Percentiles rank a stretch among this genome's conserved stretches.
phyloP scores from a whole-genome alignment of 2,329 filamentous ascomycete species.

The Ampelomyces quisqualis region DNA sequence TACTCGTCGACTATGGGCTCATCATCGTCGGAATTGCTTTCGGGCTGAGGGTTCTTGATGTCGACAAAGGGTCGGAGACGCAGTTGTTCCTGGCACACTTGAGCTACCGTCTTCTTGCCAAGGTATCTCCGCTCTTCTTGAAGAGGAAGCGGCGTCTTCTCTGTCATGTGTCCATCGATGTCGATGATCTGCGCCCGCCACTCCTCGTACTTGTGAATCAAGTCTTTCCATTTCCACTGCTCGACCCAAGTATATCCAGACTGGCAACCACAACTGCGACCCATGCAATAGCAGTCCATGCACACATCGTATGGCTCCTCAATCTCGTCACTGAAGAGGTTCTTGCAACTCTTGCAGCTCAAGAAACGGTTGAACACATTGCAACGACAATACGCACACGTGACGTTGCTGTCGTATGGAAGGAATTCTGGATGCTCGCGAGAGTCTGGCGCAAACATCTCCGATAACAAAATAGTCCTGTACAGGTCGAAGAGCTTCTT shows the following conservation, averaged over 20 bases:
- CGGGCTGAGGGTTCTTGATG: slow-evolving; percentile 62
- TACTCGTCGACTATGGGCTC: slow-evolving; percentile 65
- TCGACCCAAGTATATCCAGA: slow-evolving; percentile 88
- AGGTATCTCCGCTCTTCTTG: slow-evolving; percentile 66
- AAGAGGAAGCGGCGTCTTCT: slow-evolving; percentile 68
- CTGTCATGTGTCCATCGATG: slow-evolving; percentile 65
- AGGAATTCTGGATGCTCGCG: slow-evolving; percentile 74
- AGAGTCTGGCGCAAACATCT: slow-evolving; percentile 72
- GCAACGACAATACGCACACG: slow-evolving; percentile 90
- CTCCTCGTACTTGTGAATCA: slow-evolving; percentile 73
- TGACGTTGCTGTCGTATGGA: slow-evolving; percentile 85
- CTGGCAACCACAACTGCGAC: slow-evolving; percentile 85
- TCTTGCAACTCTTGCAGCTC: slow-evolving; percentile 82
- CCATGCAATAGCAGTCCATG: slow-evolving; percentile 99
- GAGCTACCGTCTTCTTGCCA: slow-evolving; percentile 77
- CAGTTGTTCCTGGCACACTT: slow-evolving; percentile 92
- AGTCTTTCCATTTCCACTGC: slow-evolving; percentile 82
- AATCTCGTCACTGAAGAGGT: slow-evolving; percentile 65
- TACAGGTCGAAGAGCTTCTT: slow-evolving; percentile 76
- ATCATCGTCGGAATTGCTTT: slow-evolving; percentile 51
- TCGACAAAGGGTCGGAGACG: slow-evolving; percentile 78
- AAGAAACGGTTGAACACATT: slow-evolving; percentile 98
- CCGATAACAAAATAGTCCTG: slow-evolving; percentile 75
- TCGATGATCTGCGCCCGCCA: slow-evolving; percentile 80
- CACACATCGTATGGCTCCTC: slow-evolving; percentile 92